Evolutionary conservation across 805 yeast genomes (phyloP), one percentile per base, ranked within the genome.

Genomic region (Candida lessepsii): DNA sequence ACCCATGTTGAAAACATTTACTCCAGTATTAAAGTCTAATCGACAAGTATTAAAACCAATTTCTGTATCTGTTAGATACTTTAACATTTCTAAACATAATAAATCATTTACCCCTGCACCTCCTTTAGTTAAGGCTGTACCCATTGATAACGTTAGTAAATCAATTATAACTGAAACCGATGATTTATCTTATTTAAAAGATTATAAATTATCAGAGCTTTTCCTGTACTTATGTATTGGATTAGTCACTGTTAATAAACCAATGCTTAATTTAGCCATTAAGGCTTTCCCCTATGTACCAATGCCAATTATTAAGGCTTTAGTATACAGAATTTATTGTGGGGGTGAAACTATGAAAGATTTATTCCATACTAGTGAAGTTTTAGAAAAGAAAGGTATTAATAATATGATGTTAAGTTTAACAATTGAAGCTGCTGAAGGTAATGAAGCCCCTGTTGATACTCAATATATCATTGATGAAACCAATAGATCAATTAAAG

Each of bases 351-450:
- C 76, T 44, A 73, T 83, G 40, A 61, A 63, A 9, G 85, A 89
- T 48, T 93, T 90, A 10, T 69, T 78, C 39, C 59, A 69, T 40
- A 84, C 96, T 3, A 96, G 95, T 39, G 65, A 71, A 40, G 69
- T 78, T 43, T 71, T 90, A 49, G 70, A 78, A 40, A 60, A 73
- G 37, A 73, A 95, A 45, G 95, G 96, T 8, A 85, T 89, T 55
- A 79, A 86, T 50, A 91, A 90, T 69, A 87, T 90, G 95, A 88
- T 90, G 96, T 69, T 90, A n/a, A 83, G 95, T 1, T 78, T 88
- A 59, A 87, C 96, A 11, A 89, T 90, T 38, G 98, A 90, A 64
- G 96, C 93, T 41, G 83, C 96, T 39, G 86, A 86, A 48, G 96
- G 96, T 27, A 76, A 75, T 42, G 74, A 77, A 56, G 29, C 37